These are phyloP conservation scores for Aspergillus quadrilineatus DNA, from an alignment of 2,329 filamentous ascomycete species.

Conservation along the genomic window DNA sequence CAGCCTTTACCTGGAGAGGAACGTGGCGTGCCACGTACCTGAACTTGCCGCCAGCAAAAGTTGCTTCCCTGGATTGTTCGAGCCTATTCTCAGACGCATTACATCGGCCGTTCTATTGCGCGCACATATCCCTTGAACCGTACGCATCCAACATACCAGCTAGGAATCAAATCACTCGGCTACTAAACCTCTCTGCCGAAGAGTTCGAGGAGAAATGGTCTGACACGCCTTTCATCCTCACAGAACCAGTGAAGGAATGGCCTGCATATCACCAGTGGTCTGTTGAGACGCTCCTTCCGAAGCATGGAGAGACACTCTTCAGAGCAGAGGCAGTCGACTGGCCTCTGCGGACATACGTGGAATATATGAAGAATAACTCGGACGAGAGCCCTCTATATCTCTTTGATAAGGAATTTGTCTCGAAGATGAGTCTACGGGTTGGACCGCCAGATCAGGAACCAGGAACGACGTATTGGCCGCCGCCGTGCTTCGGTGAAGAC, in stretches of 20 bases:
- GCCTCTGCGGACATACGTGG: conserved; percentile 74
- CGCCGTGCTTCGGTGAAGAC: conserved; percentile 81
- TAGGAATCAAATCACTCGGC: conserved; percentile 69
- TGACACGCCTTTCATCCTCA: conserved; percentile 81
- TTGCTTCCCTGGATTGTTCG: conserved; percentile 66
- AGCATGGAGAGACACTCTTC: conserved; percentile 68
- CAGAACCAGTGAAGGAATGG: conserved; percentile 77
- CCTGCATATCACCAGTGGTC: conserved; percentile 74
- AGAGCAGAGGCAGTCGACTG: conserved; percentile 93
- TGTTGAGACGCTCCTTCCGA: conserved; percentile 62
- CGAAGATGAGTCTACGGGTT: conserved; percentile 76
- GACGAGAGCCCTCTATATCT: conserved; percentile 93
- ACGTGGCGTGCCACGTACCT: conserved; percentile 82
- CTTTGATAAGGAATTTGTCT: conserved; percentile 82
- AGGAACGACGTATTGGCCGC: conserved; percentile 69
- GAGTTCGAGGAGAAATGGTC: conserved; percentile 78
- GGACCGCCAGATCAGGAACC: conserved; percentile 45
- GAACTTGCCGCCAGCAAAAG: conserved; percentile 53
- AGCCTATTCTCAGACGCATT: conserved; percentile 86
- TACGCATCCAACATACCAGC: conserved; percentile 71
- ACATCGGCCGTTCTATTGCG: conserved; percentile 87
- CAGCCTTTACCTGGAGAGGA: conserved; percentile 67
- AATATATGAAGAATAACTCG: conserved; percentile 74
- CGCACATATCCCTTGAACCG: conserved; percentile 66
- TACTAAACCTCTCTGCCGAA: conserved; percentile 66